Evolutionary conservation across 2,329 filamentous ascomycete genomes (phyloP), one percentile per base, ranked within the genome.

Genomic region (Fusarium illudens): DNA sequence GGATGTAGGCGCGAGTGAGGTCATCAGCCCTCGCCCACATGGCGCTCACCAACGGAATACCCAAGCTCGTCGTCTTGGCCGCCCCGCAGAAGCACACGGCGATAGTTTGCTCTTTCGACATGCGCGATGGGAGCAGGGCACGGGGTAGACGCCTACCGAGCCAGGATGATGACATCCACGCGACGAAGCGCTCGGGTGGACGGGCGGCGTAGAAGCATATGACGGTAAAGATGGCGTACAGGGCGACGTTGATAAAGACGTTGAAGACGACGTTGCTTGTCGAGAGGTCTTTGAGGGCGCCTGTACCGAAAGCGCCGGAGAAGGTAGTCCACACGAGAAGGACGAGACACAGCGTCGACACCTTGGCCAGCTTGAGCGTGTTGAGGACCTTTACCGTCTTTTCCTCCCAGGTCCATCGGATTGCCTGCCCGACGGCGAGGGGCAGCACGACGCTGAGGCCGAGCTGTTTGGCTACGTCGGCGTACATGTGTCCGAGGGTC

Each of bases 31-130:
- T 81, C 13, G 81, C 79, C 81, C 89, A 93, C 86, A 93, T 92
- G 61, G 90, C 86, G 30, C 87, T 86, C 52, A 87, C 84, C 27
- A 93, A 75, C 0, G 90, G 90, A 8, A 93, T 90, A 0, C 90
- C 90, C 60, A 93, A 81, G 3, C 87, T 89, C 2, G 90, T 89
- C 3, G 90, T 92, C 77, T 93, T 93, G 13, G 90, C 90, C 0
- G 90, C 89, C 25, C 88, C 89, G 71, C 90, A 92, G 76, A 92
- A 92, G 70, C 90, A 92, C 13, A 92, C 86, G 0, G 91, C 89
- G 51, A 92, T 86, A 0, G 90, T 86, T 70, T 92, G 87, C 60
- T 86, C 84, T 34, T 84, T 84, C 0, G 84, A 79, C 75, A 91
- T 82, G 71, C 84, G 87, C 33, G 83, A 77, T 3, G 84, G 75